phyloP scores from a whole-genome alignment of 73 alveolate genomes.

The Tetrahymena borealis region DNA sequence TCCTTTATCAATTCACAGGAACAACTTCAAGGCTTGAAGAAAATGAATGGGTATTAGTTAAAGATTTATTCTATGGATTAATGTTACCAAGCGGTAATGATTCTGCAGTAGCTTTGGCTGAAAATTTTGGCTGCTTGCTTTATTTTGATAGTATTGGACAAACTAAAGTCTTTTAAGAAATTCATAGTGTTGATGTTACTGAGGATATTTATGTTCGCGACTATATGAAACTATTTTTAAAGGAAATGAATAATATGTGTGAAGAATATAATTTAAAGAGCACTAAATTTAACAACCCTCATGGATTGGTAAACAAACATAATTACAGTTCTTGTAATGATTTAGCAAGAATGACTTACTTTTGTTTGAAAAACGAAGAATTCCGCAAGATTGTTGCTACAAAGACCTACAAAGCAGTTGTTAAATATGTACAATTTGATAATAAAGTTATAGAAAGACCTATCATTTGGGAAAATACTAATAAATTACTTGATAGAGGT shows the following conservation, averaged over 20 bases:
- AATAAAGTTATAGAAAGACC: neutral
- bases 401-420: neutral
- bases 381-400: neutral
- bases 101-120: conserved; percentile 63
- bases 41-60: neutral
- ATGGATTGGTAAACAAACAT: conserved; percentile 3
- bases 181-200: neutral
- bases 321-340: conserved; percentile 10
- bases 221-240: neutral
- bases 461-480: conserved; percentile 46
- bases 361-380: neutral
- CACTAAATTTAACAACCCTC: conserved; percentile 3
- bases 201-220: neutral
- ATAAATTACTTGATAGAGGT: conserved; percentile 34
- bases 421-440: neutral
- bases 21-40: neutral
- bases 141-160: neutral
- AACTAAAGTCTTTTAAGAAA: neutral
- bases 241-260: conserved; percentile 14
- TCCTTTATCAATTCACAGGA: neutral
- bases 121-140: conserved; percentile 38
- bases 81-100: conserved; percentile 80
- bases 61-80: conserved; percentile 62
- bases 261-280: neutral
- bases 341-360: neutral